Conservation (phyloP, 176 grass and related monocot species). For the Paspalum vaginatum region DNA sequence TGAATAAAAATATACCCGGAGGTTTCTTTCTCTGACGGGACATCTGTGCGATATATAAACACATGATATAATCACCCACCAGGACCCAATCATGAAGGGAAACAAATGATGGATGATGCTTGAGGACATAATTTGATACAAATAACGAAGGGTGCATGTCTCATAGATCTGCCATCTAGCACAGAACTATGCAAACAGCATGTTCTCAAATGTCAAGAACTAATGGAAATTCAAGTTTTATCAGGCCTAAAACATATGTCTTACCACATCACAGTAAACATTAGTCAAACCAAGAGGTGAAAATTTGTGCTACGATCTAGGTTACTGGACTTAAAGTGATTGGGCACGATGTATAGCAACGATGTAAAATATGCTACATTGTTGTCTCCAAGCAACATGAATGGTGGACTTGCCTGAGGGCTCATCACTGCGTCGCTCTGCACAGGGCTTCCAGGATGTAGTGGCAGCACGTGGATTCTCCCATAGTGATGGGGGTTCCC, state of each 20-base stretch:
- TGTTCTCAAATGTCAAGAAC: neutral
- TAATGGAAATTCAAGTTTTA: neutral
- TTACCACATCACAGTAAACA: neutral
- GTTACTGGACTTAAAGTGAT: conserved; percentile 2
- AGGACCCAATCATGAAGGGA: neutral
- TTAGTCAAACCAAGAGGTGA: neutral
- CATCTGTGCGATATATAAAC: conserved; percentile 53
- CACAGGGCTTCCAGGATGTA: conserved; percentile 78
- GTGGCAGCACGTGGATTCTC: conserved; percentile 76
- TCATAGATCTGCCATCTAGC: conserved; percentile 17
- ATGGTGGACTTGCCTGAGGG: conserved; percentile 59
- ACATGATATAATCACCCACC: neutral
- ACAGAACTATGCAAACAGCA: neutral
- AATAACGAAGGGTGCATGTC: neutral
- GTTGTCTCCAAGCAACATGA: neutral
- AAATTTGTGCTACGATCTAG: conserved; percentile 4
- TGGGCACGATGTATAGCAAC: neutral
- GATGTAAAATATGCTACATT: neutral
- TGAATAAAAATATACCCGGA: conserved; percentile 94
- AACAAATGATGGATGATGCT: conserved; percentile 6
- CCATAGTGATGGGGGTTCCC: conserved; percentile 64
- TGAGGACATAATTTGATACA: neutral
- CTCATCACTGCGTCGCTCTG: conserved; percentile 52
- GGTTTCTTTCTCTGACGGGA: conserved; percentile 64
- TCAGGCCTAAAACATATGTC: neutral